phyloP scores from a whole-genome alignment of 805 yeast species.

The Yamadazyma tumulicola region DNA sequence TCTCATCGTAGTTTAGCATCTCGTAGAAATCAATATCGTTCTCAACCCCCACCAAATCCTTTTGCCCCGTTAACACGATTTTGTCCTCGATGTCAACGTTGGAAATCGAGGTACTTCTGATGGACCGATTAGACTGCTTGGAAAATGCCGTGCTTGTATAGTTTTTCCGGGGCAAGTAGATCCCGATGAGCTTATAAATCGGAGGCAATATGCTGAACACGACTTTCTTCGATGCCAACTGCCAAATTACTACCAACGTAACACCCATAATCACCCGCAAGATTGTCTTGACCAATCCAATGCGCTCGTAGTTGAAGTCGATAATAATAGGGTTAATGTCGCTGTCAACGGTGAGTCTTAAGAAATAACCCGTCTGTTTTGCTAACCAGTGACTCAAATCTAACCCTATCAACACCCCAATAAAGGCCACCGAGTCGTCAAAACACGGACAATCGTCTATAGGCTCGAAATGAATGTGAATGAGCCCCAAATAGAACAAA shows the following conservation, averaged over 20 bases:
- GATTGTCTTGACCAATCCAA: slow-evolving; percentile 41
- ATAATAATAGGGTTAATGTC: slow-evolving; percentile 31
- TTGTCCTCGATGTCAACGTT: slow-evolving; percentile 26
- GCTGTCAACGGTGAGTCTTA: slow-evolving; percentile 13
- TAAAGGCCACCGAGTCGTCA: slow-evolving; percentile 90
- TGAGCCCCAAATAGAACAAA: slow-evolving; percentile 43
- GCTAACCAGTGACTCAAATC: slow-evolving; percentile 59
- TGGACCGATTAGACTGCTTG: slow-evolving; percentile 26
- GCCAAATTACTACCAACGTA: slow-evolving; percentile 64
- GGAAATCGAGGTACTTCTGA: slow-evolving; percentile 38
- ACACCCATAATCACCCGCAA: slow-evolving; percentile 63
- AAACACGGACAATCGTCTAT: slow-evolving; percentile 94
- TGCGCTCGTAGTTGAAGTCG: slow-evolving; percentile 36
- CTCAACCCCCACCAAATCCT: slow-evolving; percentile 33
- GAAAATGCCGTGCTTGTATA: slow-evolving; percentile 38
- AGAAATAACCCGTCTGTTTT: slow-evolving; percentile 27
- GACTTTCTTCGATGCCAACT: slow-evolving; percentile 64
- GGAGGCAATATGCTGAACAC: slow-evolving; percentile 59
- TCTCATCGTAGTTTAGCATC: slow-evolving; percentile 29
- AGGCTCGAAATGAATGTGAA: slow-evolving; percentile 76
- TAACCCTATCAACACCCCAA: slow-evolving; percentile 81
- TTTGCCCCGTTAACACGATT: slow-evolving; percentile 15
- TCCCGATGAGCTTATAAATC: slow-evolving; percentile 42
- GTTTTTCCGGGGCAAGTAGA: slow-evolving; percentile 37
- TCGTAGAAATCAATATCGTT: slow-evolving; percentile 41